Base-by-base conservation (phyloP, 805 yeast species). In the Kazachstania bromeliacearum region DNA sequence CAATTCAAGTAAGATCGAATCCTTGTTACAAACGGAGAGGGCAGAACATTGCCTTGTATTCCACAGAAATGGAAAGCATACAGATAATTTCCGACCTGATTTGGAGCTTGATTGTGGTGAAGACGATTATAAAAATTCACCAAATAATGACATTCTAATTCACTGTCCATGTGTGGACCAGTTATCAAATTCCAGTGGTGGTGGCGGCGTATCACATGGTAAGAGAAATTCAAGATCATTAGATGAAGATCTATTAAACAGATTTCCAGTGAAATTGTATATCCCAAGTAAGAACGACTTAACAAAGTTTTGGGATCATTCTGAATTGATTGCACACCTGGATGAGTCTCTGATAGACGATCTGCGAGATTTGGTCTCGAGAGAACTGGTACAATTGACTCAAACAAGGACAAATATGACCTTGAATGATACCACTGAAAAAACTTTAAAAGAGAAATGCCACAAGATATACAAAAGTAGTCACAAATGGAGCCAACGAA, bases 21-120 rank as follows among this genome's bases (percentile, higher is more conserved):
- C 41, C 14, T 35, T 43, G 23, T 37, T 47, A 3, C 36, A 33
- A 15, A 39, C 57, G 7, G 62, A 57, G 33, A 42, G 47, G 26
- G 56, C 60, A 14, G 50, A 51, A 18, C 62, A 57, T 38, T 51
- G 57, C 29, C 33, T 48, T 7, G 38, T 55, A 13, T 57, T 55
- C 38, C 60, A 57, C 35, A 44, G 41, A 22, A 32, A 39, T 23
- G 40, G 32, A 7, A 19, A 23, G 3, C 55, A 51, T 30, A 9
- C 18, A 5, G 28, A 36, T 5, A 36, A 33, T 9, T 55, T 39
- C 35, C 40, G 59, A 35, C 60, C 62, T 4, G 60, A 57, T 36
- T 31, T 50, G 5, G 34, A 46, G 5, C 16, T 44, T 7, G 40
- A 45, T 30, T 55, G 62, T 33, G 55, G 48, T 15, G 21, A 34